Evolutionary conservation across 345 rosid species (phyloP), one percentile per base, ranked within the genome.

Genomic region (Syzygium aromaticum): DNA sequence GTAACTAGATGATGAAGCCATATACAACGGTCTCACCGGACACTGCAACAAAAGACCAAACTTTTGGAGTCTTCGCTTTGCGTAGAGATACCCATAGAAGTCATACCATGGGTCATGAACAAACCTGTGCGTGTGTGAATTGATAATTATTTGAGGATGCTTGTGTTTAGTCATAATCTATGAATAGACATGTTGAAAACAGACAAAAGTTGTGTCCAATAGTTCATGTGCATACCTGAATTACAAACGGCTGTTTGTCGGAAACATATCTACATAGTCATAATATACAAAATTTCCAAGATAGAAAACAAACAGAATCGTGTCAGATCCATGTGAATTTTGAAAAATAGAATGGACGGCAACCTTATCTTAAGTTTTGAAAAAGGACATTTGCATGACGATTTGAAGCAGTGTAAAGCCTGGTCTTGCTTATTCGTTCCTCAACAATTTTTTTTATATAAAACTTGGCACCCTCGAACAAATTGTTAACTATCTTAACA

Each of bases 1-100:
- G 40, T 92, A 92, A 90, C 92, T 91, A n/a, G 82, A 73, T 38
- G 82, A 73, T 38, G 82, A 73, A 73, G 82, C 82, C 82, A 73
- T 73, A 5, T 11, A 38, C 43, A 73, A 40, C 22, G 33, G 82
- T 9, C 49, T 73, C 49, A 38, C 82, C 11, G 21, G 82, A 21
- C 49, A 40, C 82, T 73, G 82, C 82, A 38, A 38, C 49, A 43
- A 73, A 73, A 73, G 82, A 73, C 49, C 27, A 38, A 38, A 73
- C 46, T 43, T 73, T 73, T 21, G 49, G 82, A 25, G 21, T 51
- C 54, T 83, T 83, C 54, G 30, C 27, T 51, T 83, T 83, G 33
- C 51, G 85, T 9, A 38, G 49, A 38, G 49, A 73, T 49, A 73
- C 27, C 38, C 49, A 38, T 16, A 67, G 78, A 67, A 67, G 49